Conservation (phyloP, 129 eudicot genomes). For the Saussurea involucrata region DNA sequence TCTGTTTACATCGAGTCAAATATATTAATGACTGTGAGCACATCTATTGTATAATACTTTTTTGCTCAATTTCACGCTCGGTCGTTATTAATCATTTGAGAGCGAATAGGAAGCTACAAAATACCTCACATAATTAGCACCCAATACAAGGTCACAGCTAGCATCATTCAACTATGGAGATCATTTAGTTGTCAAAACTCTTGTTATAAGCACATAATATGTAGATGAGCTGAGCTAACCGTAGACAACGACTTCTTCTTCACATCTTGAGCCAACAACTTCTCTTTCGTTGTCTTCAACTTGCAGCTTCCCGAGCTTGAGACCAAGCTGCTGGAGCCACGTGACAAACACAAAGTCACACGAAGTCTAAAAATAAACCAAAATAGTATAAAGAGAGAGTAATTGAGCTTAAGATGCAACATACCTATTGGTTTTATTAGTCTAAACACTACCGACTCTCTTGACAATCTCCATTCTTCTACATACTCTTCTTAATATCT, state of each 20-base stretch:
- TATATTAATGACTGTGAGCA: neutral
- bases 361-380: neutral
- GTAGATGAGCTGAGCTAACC: too few relatives aligned
- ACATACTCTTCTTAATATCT: constrained; percentile 93
- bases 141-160: constrained; percentile 87
- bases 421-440: constrained; percentile 87
- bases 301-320: too few relatives aligned
- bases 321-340: too few relatives aligned
- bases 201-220: constrained; percentile 92
- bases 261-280: too few relatives aligned
- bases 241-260: too few relatives aligned
- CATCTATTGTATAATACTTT: neutral
- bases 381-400: neutral
- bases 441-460: constrained; percentile 96
- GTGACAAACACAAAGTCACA: too few relatives aligned
- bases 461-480: constrained; percentile 93
- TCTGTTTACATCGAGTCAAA: neutral
- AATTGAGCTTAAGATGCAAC: constrained; percentile 4
- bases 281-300: too few relatives aligned
- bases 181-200: constrained; percentile 95
- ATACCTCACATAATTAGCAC: constrained; percentile 84
- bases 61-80: neutral
- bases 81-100: neutral
- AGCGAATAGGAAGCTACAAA: neutral
- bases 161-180: constrained; percentile 83